A percentile compares a stretch with the other conserved stretches of the same genome.
These are phyloP conservation scores for Rhodomyrtus psidioides DNA, from an alignment of 441 rosid genomes.

Conservation along the genomic window DNA sequence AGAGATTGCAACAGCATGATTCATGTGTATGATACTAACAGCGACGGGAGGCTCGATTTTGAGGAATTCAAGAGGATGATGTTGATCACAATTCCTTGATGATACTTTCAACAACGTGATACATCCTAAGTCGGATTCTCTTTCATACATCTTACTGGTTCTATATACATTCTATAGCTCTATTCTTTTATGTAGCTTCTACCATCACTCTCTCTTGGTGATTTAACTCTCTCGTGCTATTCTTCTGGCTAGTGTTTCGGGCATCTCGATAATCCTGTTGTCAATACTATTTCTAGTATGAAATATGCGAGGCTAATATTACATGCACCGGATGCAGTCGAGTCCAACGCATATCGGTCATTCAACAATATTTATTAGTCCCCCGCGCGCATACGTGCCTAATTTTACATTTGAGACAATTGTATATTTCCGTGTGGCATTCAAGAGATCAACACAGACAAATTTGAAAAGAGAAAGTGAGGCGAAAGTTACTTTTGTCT, in stretches of 20 bases:
- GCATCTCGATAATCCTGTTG: neutral
- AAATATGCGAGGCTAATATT: neutral
- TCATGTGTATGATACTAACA: constrained; percentile 45
- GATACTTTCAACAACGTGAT: neutral
- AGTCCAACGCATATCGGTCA: neutral
- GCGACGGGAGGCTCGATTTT: constrained; percentile 64
- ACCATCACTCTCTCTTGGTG: neutral
- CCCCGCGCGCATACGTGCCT: neutral
- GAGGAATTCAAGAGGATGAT: constrained; percentile 80
- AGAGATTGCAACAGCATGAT: constrained; percentile 64
- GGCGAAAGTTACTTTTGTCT: neutral
- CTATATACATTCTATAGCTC: neutral
- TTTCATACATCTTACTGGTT: neutral
- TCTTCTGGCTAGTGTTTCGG: neutral
- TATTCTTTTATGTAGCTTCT: neutral
- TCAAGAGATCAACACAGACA: neutral
- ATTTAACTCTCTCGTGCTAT: neutral
- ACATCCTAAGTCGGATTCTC: neutral
- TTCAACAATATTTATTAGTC: neutral
- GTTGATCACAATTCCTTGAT: constrained; percentile 12
- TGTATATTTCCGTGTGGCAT: neutral
- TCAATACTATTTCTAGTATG: neutral
- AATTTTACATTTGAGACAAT: neutral
- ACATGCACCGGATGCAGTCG: neutral
- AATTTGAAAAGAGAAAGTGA: neutral